These are phyloP conservation scores for Cladosporium sp. DNA, from an alignment of 2,329 filamentous ascomycete genomes.

Conservation along the genomic window DNA sequence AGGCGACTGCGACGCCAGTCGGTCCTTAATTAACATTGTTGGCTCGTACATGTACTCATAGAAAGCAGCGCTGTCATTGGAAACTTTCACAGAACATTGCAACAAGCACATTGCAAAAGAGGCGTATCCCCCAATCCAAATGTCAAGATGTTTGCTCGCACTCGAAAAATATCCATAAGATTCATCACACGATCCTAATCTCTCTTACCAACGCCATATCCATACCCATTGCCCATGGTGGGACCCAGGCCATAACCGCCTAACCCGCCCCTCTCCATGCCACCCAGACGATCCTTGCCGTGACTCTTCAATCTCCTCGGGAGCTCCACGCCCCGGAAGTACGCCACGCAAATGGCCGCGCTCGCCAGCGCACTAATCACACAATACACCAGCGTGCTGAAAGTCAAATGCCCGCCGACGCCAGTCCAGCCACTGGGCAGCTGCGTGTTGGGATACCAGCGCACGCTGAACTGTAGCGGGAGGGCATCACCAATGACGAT, in stretches of 20 bases:
- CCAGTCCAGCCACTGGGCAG: conserved; percentile 57
- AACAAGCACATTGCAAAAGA: no score
- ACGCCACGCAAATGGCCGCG: conserved; percentile 50
- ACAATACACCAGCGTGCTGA: conserved; percentile 48
- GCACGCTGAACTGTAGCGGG: conserved; percentile 71
- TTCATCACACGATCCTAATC: no score
- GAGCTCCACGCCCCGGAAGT: conserved; percentile 51
- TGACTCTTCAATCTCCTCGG: conserved; percentile 52
- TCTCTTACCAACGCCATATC: conserved; percentile 41
- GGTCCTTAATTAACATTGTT: no score
- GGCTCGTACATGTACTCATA: no score
- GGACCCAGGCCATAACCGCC: conserved; percentile 35
- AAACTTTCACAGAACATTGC: no score
- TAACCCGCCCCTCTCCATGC: conserved; percentile 35
- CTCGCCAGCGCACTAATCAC: conserved; percentile 44
- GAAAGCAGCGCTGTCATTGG: no score
- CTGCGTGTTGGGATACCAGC: conserved; percentile 77
- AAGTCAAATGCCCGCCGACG: conserved; percentile 48
- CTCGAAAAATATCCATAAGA: no score
- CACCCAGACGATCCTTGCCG: conserved; percentile 49
- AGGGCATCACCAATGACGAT: conserved; percentile 85
- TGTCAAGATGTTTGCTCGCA: no score
- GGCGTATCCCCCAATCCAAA: no score
- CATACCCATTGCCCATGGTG: conserved; percentile 37
- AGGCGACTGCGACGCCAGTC: no score